Evolutionary conservation across 345 rosid genomes (phyloP).

Genomic region (Arabidopsis arenosa): DNA sequence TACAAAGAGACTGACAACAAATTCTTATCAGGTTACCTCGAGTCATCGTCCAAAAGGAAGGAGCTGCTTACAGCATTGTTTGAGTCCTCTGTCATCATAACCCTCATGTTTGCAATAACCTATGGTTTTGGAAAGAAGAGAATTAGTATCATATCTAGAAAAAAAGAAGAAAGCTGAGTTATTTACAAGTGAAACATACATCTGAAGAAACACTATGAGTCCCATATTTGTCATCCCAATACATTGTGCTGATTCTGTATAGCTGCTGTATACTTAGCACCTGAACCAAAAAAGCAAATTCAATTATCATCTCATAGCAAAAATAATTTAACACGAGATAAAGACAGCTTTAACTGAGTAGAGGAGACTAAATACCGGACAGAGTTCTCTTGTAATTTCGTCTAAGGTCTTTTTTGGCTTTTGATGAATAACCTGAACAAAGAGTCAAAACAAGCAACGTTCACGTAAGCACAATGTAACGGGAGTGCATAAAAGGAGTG

Average conservation of each 20-base stretch:
- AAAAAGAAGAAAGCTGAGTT: conserved; percentile 5
- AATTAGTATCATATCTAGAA: conserved; percentile 21
- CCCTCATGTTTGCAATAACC: conserved; percentile 95
- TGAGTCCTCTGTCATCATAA: conserved; percentile 96
- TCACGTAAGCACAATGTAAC: conserved; percentile 10
- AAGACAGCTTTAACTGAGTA: conserved; percentile 6
- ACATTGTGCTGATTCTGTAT: conserved; percentile 98
- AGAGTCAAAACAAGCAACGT: conserved; percentile 31
- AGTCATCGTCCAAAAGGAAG: conserved; percentile 95
- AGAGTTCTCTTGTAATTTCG: conserved; percentile 93
- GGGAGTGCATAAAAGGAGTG: conserved; percentile 21
- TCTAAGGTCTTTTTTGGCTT: conserved; percentile 89
- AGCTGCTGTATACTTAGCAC: conserved; percentile 95
- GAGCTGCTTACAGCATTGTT: conserved; percentile 96
- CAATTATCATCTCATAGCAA: not conserved
- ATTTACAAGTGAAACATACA: conserved; percentile 53
- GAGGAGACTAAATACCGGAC: conserved; percentile 65
- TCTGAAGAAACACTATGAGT: conserved; percentile 95
- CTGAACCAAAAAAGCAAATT: conserved; percentile 50
- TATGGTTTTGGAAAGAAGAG: conserved; percentile 40
- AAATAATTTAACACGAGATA: not conserved
- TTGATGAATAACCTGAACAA: conserved; percentile 88
- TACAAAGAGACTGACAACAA: not conserved
- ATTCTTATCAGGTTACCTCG: conserved; percentile 60
- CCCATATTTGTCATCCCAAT: conserved; percentile 99